Base-by-base conservation (phyloP, 1,284 basidiomycete species). In the Trichosporon ovoides region DNA sequence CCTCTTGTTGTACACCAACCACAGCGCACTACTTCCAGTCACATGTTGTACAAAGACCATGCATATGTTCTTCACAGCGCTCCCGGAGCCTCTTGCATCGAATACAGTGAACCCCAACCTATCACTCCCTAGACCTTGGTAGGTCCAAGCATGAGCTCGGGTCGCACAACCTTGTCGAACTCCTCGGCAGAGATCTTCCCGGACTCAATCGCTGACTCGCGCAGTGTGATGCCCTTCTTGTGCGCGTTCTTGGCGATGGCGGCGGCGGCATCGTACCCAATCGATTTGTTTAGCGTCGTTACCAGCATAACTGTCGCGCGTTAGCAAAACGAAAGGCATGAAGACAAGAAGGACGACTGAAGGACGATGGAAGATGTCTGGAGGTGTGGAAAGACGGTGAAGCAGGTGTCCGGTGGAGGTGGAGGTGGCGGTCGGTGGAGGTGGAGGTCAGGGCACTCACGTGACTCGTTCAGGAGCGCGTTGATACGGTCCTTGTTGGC, bases 161-260 rank as follows among this genome's bases (percentile, higher is more conserved):
- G 96, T 63, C 91, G 84, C 65, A 99, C 96, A 79, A 92, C 91
- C 75, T 85, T 81, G 79, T 98, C 94, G 77, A 98, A 99, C 77
- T 97, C 91, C 75, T 96, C 91, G 3, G 86, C 82, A 1, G 88
- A 88, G 70, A 98, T 78, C 77, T 91, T 86, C 60, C 91, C 91
- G 38, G 97, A 83, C 28, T 86, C 79, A 34, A 98, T 87, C 7
- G 93, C 93, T 38, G 95, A 91, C 79, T 94, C 89, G 81, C 96
- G 96, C 74, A 98, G 77, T 52, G 73, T 98, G 52, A 87, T 90
- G 24, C 94, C 96, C 79, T 98, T 93, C 78, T 89, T 93, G 83
- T 98, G 96, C 14, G 96, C 96, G 79, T 98, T 98, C 84, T 99
- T 99, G 38, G 96, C 96, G 67, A 91, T 93, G 78, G 91, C 94